Conservation (phyloP, 495 filamentous ascomycete species). For the Penicillium argentinense region DNA sequence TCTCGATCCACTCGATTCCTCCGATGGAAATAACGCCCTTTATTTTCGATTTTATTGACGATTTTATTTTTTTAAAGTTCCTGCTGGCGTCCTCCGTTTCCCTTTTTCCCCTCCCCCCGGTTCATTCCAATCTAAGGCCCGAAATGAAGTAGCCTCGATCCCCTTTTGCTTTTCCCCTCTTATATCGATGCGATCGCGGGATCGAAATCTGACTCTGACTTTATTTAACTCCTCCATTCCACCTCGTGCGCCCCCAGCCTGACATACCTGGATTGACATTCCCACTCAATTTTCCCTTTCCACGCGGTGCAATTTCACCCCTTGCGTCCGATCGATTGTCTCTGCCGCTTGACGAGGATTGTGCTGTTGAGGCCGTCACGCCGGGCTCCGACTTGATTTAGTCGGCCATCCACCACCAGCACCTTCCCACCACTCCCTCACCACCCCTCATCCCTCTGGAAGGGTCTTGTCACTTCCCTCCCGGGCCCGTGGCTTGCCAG, state of each 20-base stretch:
- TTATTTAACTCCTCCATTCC: not conserved
- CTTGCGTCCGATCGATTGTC: constrained; percentile 1
- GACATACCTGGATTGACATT: not conserved
- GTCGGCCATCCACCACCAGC: not conserved
- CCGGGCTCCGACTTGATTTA: not conserved
- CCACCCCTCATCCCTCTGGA: not conserved
- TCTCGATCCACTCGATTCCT: constrained; percentile 30
- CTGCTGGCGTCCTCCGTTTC: constrained; percentile 7
- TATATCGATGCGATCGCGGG: constrained; percentile 2
- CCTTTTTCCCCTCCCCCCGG: constrained; percentile 13
- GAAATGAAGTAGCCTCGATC: constrained; percentile 30
- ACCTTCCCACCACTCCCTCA: not conserved
- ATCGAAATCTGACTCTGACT: constrained; percentile 3
- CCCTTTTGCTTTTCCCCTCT: constrained; percentile 13
- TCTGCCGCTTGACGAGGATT: no score
- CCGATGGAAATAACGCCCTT: constrained; percentile 19
- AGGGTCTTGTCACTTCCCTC: not conserved
- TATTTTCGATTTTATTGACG: constrained; percentile 11
- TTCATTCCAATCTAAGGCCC: constrained; percentile 25
- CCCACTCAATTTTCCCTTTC: not conserved
- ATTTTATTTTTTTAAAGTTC: constrained; percentile 11
- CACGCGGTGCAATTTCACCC: not conserved
- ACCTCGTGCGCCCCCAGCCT: no score
- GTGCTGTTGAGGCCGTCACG: no score
- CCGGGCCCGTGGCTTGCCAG: no score